Base-by-base conservation (phyloP, 225 moss, liverwort and hornwort species). In the Asterella californica region DNA sequence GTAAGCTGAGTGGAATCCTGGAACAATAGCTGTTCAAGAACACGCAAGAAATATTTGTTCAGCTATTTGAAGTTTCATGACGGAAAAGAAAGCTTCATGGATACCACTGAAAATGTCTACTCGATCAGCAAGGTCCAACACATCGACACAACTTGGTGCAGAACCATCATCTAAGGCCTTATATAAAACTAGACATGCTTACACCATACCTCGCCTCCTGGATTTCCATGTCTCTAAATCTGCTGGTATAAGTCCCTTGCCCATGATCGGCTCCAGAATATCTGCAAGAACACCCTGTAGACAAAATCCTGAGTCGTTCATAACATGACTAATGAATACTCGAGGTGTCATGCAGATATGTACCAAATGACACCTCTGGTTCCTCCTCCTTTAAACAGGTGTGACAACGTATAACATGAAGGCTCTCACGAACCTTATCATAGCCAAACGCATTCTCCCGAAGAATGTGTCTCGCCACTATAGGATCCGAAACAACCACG, bases 211-310 rank as follows among this genome's bases (percentile, higher is more conserved):
- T 99, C 99, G 87, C 90, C 99, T 90, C 79, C 99, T 88, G 38
- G 86, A 76, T 89, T 89, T 99, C 99, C 99, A 99, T 63, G 95
- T 99, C 53, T 84, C 91, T 79, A 99, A 82, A 83, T 99, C 99
- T 79, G 99, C 99, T 84, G 99, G 99, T 74, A 99, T 99, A 60
- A 99, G 90, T 78, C 99, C 99, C 85, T 99, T 95, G 32, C 99
- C 99, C 99, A 99, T 99, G 11, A 99, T 99, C 57, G 99, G 99
- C 85, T 95, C 99, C 86, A 99, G 74, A 86, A 99, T 95, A 69
- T 99, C 99, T 60, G 99, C 99, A 85, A 99, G 84, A 74, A 99
- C 85, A 80, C 99, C 99, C 97, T 99, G 88, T 78, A 78, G 46
- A 86, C 30, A 66, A 63, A 78, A 76, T 49, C 74, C 76, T 84